Base-by-base conservation (phyloP, 2,329 filamentous ascomycete genomes). In the Aspergillus felis region DNA sequence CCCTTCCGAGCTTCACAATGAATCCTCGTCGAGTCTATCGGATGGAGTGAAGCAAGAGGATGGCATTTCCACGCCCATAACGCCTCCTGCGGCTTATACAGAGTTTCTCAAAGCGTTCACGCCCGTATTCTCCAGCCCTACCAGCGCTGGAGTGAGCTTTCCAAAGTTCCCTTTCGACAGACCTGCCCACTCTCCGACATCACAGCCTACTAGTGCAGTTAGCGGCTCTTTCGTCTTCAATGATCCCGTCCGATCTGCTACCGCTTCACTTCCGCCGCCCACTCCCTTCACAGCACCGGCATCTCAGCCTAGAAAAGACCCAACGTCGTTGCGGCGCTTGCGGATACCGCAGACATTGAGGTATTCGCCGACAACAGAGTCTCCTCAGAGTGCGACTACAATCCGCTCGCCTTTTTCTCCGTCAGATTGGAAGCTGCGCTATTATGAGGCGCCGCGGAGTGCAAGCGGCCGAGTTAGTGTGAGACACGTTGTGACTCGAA, bases 401-500 rank as follows among this genome's bases (percentile, higher is more conserved):
- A 70, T 80, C 54, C 82, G 86, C 25, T 94, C 92, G 29, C 91
- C 92, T 0, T 94, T 90, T 69, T 91, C 90, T 10, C 88, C 89
- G 8, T 90, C 89, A 61, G 90, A 94, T 71, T 92, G 89, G 90
- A 87, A 89, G 58, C 77, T 86, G 5, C 77, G 84, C 53, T 87
- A 85, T 66, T 81, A 84, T 58, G 87, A 88, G 54, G 74, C 77
- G 54, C 76, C 82, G n/a, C 79, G 84, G 44, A 83, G 82, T 63
- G 86, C 86, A 32, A 56, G 51, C 66, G 80, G 87, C 56, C 84
- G 87, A 59, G 83, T 87, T 54, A 86, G 82, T 69, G 91, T 97
- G 57, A 82, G 91, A 55, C 92, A 97, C 74, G 91, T 97, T 4
- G 90, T 97, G 54, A 97, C 92, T n/a, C 84, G 92, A 65, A 97